Evolutionary conservation across 768 basidiomycete genomes (phyloP).

Genomic region (Rhizopogon sp.): DNA sequence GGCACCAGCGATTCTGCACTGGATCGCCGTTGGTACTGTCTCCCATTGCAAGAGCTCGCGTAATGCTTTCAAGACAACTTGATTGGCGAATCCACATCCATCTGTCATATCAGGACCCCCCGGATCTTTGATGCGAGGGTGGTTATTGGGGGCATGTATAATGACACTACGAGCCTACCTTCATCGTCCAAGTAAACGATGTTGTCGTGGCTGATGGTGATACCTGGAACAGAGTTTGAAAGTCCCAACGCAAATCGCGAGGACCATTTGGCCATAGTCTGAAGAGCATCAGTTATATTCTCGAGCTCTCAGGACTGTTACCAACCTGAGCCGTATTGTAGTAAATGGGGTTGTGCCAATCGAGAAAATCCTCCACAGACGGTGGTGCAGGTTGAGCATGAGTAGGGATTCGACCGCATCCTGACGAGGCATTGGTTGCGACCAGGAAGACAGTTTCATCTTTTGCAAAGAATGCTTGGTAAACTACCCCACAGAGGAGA

Average conservation of each 20-base stretch:
- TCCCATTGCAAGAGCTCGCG: constrained; percentile 31
- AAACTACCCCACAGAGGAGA: constrained; percentile 49
- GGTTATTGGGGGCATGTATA: not conserved
- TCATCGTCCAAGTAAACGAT: constrained; percentile 43
- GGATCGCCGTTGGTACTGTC: constrained; percentile 41
- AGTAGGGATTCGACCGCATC: not conserved
- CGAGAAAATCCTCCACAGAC: constrained; percentile 43
- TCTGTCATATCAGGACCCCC: constrained; percentile 48
- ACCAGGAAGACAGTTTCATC: constrained; percentile 53
- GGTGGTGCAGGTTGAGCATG: constrained; percentile 8
- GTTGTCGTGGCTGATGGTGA: constrained; percentile 31
- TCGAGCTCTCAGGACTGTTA: not conserved
- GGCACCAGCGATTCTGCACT: constrained; percentile 42
- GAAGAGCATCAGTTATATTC: not conserved
- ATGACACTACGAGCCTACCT: constrained; percentile 28
- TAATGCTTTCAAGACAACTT: constrained; percentile 30
- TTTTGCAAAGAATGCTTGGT: constrained; percentile 57
- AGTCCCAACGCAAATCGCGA: constrained; percentile 58
- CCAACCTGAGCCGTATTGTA: constrained; percentile 48
- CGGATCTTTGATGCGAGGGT: not conserved
- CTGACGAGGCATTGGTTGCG: constrained; percentile 33
- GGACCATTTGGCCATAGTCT: constrained; percentile 63
- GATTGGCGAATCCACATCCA: constrained; percentile 46
- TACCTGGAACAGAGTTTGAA: constrained; percentile 60
- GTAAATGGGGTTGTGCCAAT: constrained; percentile 50